These are phyloP conservation scores for Spatholobus suberectus DNA, from an alignment of 306 rosid genomes.

Conservation along the genomic window DNA sequence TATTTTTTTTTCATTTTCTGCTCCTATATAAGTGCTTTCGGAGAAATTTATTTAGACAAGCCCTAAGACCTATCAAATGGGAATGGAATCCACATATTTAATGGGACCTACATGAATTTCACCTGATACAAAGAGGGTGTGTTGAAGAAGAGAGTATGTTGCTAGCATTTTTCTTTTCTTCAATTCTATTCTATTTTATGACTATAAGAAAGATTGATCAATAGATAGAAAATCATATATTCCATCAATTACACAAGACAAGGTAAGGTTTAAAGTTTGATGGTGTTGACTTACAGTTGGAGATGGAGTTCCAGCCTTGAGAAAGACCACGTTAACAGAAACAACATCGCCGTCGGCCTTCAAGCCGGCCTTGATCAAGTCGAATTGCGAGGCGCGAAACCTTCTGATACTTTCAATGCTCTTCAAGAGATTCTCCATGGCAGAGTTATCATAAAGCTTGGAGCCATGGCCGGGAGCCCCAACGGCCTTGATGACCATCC, in stretches of 20 bases:
- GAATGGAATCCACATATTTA: too few relatives aligned
- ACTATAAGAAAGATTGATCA: not conserved
- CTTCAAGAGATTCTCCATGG: conserved; percentile 90
- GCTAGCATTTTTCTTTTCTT: too few relatives aligned
- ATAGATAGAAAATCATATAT: not conserved
- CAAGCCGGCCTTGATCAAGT: conserved; percentile 80
- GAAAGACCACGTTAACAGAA: conserved; percentile 82
- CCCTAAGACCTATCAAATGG: too few relatives aligned
- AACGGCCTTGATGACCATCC: conserved; percentile 83
- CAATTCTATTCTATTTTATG: too few relatives aligned
- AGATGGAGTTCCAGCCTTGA: conserved; percentile 91
- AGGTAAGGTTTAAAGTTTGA: not conserved
- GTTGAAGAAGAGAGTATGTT: too few relatives aligned
- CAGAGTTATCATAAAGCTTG: conserved; percentile 89
- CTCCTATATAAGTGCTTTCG: too few relatives aligned
- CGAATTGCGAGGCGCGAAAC: conserved; percentile 86
- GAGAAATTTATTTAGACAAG: too few relatives aligned
- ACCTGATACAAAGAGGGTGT: too few relatives aligned
- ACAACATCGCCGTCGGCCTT: conserved; percentile 83
- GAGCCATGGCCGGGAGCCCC: conserved; percentile 98
- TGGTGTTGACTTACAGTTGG: conserved; percentile 70
- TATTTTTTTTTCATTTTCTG: too few relatives aligned
- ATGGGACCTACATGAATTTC: too few relatives aligned
- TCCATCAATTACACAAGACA: not conserved
- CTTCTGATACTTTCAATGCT: conserved; percentile 81